A percentile compares a stretch with the other conserved stretches of the same genome.
Conservation (phyloP, 2,329 filamentous ascomycete genomes). For the Fusarium ambrosium region DNA sequence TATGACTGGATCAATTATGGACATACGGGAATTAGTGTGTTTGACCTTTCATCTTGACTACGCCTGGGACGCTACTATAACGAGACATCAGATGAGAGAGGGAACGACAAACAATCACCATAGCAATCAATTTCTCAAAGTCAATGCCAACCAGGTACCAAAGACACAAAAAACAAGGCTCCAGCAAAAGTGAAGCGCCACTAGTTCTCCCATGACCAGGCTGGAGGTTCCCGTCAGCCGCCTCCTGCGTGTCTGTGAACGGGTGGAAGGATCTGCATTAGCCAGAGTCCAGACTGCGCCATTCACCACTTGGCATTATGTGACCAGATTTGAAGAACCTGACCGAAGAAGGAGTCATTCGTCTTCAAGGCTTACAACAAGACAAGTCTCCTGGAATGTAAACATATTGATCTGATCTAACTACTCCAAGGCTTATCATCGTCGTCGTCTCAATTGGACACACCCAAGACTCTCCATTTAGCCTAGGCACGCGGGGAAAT, state of each 20-base stretch:
- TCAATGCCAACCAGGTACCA: neutral
- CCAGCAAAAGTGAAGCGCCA: neutral
- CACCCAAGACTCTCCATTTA: neutral
- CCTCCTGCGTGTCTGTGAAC: neutral
- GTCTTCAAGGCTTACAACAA: fast-evolving
- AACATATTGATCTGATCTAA: neutral
- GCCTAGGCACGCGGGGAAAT: neutral
- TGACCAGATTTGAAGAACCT: neutral
- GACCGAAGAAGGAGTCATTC: neutral
- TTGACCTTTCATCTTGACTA: neutral
- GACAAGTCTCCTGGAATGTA: neutral
- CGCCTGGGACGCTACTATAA: neutral
- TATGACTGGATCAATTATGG: neutral
- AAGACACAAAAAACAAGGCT: neutral
- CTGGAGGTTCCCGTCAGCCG: neutral
- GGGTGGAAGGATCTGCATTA: neutral
- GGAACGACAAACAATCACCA: neutral
- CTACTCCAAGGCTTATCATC: neutral
- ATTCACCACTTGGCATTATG: neutral
- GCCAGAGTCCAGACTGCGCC: neutral
- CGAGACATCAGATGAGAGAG: neutral
- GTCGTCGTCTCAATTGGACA: neutral
- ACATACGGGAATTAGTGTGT: neutral
- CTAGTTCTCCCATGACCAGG: neutral
- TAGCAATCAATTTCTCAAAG: neutral